phyloP scores from a whole-genome alignment of 2,329 filamentous ascomycete genomes.

The Macrophomina phaseolina region DNA sequence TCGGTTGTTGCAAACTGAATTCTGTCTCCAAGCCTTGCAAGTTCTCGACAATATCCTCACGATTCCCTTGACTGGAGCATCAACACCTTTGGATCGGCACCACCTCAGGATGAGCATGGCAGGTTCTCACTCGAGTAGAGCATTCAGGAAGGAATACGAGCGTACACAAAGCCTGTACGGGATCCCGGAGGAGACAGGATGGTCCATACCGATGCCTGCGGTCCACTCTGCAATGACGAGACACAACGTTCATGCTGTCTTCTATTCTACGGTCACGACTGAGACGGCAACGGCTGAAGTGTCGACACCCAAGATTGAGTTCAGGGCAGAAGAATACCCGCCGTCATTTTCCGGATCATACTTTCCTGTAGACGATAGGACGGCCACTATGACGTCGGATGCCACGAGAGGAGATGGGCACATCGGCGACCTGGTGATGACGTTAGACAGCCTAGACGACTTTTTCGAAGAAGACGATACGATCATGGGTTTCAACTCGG shows the following conservation, averaged over 20 bases:
- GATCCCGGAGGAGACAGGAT: conserved; percentile 92
- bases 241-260: conserved; percentile 92
- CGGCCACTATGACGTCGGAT: conserved; percentile 92
- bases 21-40: conserved; percentile 88
- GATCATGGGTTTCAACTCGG: conserved; percentile 39
- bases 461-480: conserved; percentile 59
- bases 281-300: conserved; percentile 60
- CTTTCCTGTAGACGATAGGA: conserved; percentile 72
- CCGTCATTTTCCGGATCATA: conserved; percentile 59
- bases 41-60: conserved; percentile 96
- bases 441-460: conserved; percentile 60
- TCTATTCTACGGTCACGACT: conserved; percentile 80
- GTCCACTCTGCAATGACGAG: conserved; percentile 86
- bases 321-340: conserved; percentile 86
- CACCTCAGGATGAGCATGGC: conserved; percentile 99
- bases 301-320: conserved; percentile 86
- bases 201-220: conserved; percentile 93
- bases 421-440: conserved; percentile 78
- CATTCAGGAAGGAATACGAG: conserved; percentile 92
- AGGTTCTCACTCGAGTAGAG: conserved; percentile 76
- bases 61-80: conserved; percentile 72
- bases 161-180: conserved; percentile 93
- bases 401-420: conserved; percentile 74
- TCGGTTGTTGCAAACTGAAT: conserved; percentile 87
- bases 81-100: conserved; percentile 83